Evolutionary conservation across 139 green algal species (phyloP).

Genomic region (Ostreobium quekettii): DNA sequence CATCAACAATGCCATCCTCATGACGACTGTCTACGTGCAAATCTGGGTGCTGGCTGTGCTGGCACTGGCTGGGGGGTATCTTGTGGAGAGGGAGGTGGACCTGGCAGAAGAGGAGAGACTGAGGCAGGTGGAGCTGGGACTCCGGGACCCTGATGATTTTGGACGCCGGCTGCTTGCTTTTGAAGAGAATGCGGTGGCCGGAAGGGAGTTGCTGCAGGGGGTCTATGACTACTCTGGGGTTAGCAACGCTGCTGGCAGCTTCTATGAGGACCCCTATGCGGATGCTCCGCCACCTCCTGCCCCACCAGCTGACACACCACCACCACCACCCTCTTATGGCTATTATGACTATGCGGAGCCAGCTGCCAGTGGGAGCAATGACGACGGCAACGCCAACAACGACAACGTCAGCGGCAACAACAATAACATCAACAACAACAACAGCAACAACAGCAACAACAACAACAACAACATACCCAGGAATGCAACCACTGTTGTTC

Average conservation of each 20-base stretch:
- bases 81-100: not conserved
- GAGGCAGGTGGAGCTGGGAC: not conserved
- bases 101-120: not conserved
- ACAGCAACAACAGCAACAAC: not conserved
- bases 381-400: constrained; percentile 2
- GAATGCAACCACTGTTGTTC: constrained; percentile 7
- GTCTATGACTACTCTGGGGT: no score
- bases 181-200: not conserved
- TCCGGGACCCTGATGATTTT: not conserved
- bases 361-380: not conserved
- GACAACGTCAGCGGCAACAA: no score
- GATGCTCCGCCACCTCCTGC: not conserved
- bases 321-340: not conserved
- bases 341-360: not conserved
- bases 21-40: constrained; percentile 59
- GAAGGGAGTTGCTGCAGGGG: no score
- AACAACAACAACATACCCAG: constrained; percentile 25
- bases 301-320: not conserved
- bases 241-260: no score
- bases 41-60: constrained; percentile 50
- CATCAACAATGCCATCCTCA: constrained; percentile 63
- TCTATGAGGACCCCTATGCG: no score
- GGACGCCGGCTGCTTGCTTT: not conserved
- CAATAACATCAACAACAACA: no score
- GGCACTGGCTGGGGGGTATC: constrained; percentile 28